phyloP scores from a whole-genome alignment of 352 stramenopile genomes.

The Phytophthora ramorum region DNA sequence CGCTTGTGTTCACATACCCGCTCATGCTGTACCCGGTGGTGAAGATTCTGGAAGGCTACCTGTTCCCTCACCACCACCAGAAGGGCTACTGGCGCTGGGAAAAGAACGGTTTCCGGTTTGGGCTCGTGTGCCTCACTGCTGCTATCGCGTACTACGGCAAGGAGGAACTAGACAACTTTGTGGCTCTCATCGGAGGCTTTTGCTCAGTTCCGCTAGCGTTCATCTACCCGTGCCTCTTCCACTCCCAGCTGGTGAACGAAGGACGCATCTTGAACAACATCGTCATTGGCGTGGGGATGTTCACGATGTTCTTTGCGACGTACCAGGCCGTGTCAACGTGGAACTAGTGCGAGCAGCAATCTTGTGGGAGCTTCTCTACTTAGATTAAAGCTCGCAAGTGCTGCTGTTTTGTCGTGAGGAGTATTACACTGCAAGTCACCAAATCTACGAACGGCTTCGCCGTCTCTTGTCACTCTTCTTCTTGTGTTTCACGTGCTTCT shows the following conservation, averaged over 20 bases:
- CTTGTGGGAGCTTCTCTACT: conserved; percentile 23
- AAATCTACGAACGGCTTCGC: conserved; percentile 29
- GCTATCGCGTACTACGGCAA: conserved; percentile 72
- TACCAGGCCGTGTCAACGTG: conserved; percentile 64
- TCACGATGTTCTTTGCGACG: conserved; percentile 71
- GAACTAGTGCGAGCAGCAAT: conserved; percentile 33
- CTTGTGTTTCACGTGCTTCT: conserved; percentile 39
- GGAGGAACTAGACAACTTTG: conserved; percentile 73
- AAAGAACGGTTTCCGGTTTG: conserved; percentile 73
- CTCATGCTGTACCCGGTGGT: conserved; percentile 78
- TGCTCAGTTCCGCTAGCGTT: conserved; percentile 78
- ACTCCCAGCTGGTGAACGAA: conserved; percentile 59
- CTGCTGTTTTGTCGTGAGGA: conserved; percentile 30
- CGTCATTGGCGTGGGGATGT: conserved; percentile 55
- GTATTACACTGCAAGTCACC: conserved; percentile 11
- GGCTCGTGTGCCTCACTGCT: conserved; percentile 66
- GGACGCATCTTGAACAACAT: conserved; percentile 49
- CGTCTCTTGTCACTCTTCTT: conserved; percentile 22
- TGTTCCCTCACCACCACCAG: conserved; percentile 48
- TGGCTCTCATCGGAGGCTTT: conserved; percentile 75
- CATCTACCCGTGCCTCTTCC: conserved; percentile 77
- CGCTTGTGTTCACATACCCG: conserved; percentile 74
- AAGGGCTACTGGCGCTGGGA: conserved; percentile 75
- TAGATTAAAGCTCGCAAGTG: conserved; percentile 30
- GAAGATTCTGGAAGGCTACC: conserved; percentile 73